Base-by-base conservation (phyloP, 306 rosid species). In the Fragaria iinumae region DNA sequence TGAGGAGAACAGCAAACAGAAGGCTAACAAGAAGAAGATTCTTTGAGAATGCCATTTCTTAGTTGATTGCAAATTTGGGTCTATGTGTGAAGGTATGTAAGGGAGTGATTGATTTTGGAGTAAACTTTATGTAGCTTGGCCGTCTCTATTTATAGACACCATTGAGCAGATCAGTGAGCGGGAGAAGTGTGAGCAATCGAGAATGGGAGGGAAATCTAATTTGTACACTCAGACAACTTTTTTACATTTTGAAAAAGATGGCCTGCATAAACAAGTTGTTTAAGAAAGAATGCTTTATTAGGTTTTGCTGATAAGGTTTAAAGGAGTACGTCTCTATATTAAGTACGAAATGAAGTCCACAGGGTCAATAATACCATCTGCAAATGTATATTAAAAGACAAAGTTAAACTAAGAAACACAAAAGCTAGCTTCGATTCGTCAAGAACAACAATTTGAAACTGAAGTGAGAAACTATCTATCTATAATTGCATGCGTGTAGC, bases 1-100 rank as follows among this genome's bases (percentile, higher is more conserved):
- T 41, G 71, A 67, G 8, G 71, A 67, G 17, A 39, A 67, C 17
- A 0, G 50, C 49, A 41, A 39, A 18, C 13, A 41, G 29, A n/a
- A 67, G 71, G 32, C 29, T 23, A n/a, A 67, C 29, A 67, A 67
- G 25, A 41, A 67, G 71, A 41, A 67, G 44, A 39, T n/a, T 67
- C 32, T 67, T 67, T 38, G 71, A 38, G 49, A n/a, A 38, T 67
- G 71, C 71, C 71, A 67, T 66, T 5, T 56, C 63, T 21, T 4
- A 21, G 64, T 11, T 60, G 66, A 60, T 23, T 23, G 34, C 17
- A 27, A 1, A 8, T 8, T 4, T 60, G 5, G 1, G 8, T 4
- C 4, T 60, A 17, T 39, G 43, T 52, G 66, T 60, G 66, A 23
- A 25, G 32, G 21, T 23, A 25, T 59, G 38, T 59, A 11, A 23